A percentile compares a stretch with the other conserved stretches of the same genome.
These are phyloP conservation scores for Neurospora tetrasperma DNA, from an alignment of 495 filamentous ascomycete species.

Conservation along the genomic window DNA sequence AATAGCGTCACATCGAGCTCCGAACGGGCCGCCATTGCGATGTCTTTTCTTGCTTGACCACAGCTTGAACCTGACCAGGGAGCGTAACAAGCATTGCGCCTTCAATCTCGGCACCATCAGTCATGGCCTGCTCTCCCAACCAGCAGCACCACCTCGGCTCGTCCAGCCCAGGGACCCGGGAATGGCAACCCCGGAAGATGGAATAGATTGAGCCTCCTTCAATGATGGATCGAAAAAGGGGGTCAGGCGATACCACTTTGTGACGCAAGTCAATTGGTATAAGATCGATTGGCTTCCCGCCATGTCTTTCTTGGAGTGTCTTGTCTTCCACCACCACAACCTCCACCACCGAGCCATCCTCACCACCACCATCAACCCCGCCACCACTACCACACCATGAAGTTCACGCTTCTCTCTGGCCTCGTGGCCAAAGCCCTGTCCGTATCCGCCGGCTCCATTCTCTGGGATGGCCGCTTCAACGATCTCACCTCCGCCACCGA, in stretches of 20 bases:
- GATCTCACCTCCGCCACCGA: constrained; percentile 40
- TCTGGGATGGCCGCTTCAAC: constrained; percentile 57
- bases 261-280: background rate
- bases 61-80: background rate
- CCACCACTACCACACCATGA: constrained; percentile 16
- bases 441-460: constrained; percentile 31
- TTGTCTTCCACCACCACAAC: background rate
- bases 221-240: background rate
- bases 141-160: background rate
- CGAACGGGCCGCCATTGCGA: constrained; percentile 19
- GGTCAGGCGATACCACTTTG: background rate
- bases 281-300: background rate
- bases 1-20: background rate
- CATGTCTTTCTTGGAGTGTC: background rate
- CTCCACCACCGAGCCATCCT: background rate
- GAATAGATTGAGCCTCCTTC: background rate
- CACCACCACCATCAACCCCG: constrained; percentile 3
- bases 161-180: background rate
- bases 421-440: constrained; percentile 14
- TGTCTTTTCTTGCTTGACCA: background rate
- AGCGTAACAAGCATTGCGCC: background rate
- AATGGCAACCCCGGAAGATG: background rate
- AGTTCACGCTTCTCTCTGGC: constrained; percentile 16
- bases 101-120: background rate
- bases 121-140: background rate